Conservation (phyloP, 2,329 filamentous ascomycete genomes). For the Scytalidium sp. region DNA sequence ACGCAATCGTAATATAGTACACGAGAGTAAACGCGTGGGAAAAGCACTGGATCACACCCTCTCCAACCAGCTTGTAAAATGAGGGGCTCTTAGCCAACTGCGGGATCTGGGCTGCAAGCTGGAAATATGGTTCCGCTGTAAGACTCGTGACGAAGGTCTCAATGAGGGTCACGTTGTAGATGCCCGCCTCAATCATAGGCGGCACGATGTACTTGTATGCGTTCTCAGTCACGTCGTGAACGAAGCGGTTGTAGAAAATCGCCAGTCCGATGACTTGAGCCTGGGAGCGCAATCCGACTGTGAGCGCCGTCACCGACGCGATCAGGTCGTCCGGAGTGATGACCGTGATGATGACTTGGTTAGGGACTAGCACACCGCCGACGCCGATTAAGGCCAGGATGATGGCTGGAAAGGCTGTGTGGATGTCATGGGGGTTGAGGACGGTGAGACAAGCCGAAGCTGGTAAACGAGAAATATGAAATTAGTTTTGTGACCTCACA, state of each 20-base stretch:
- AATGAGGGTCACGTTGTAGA: too few relatives aligned
- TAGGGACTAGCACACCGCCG: conserved; percentile 63
- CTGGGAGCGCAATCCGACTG: conserved; percentile 61
- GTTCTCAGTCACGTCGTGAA: too few relatives aligned
- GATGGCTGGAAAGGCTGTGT: conserved; percentile 51
- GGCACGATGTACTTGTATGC: too few relatives aligned
- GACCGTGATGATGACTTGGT: conserved; percentile 63
- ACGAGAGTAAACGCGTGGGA: conserved; percentile 28
- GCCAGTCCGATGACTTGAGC: conserved; percentile 62
- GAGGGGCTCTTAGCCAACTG: too few relatives aligned
- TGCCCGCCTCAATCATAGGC: too few relatives aligned
- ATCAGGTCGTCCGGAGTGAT: conserved; percentile 67
- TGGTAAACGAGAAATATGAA: conserved; percentile 7
- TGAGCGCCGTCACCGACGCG: conserved; percentile 62
- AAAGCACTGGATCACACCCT: too few relatives aligned
- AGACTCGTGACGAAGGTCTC: too few relatives aligned
- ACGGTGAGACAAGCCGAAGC: conserved; percentile 44
- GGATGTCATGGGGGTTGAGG: conserved; percentile 47
- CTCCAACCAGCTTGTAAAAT: too few relatives aligned
- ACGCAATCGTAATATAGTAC: conserved; percentile 52
- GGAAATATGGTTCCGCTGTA: too few relatives aligned
- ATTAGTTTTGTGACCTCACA: too few relatives aligned
- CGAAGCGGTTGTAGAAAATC: conserved; percentile 49
- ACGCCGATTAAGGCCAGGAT: conserved; percentile 59
- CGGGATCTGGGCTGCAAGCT: too few relatives aligned